phyloP scores from a whole-genome alignment of 75 land plant species.

The Pinus taeda region DNA sequence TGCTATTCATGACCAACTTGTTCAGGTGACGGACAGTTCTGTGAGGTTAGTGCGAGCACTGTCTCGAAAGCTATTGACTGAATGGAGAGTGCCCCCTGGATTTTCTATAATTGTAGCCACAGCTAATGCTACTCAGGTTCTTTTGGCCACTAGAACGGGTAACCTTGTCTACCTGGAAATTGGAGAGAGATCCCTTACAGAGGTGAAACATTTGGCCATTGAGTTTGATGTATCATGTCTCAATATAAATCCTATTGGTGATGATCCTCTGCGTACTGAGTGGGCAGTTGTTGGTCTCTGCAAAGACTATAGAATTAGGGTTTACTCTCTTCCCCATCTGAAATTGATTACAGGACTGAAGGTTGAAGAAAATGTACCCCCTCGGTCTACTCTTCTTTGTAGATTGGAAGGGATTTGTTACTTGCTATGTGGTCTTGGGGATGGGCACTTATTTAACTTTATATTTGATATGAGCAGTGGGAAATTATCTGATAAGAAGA shows the following conservation, averaged over 20 bases:
- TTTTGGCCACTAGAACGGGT: constrained; percentile 93
- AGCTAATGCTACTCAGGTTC: constrained; percentile 89
- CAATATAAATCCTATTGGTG: constrained; percentile 90
- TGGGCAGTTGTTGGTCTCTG: constrained; percentile 96
- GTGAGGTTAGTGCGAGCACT: constrained; percentile 75
- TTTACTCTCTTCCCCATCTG: constrained; percentile 83
- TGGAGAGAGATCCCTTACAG: constrained; percentile 59
- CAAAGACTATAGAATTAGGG: constrained; percentile 87
- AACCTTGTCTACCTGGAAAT: constrained; percentile 86
- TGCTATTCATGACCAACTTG: constrained; percentile 79
- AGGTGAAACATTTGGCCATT: constrained; percentile 74
- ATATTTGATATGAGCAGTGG: constrained; percentile 59
- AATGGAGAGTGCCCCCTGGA: constrained; percentile 77
- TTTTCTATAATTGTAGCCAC: constrained; percentile 92
- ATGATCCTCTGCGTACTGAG: constrained; percentile 57
- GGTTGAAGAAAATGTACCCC: constrained; percentile 89
- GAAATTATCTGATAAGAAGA: constrained; percentile 75
- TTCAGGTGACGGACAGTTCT: constrained; percentile 80
- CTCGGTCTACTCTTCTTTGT: constrained; percentile 93
- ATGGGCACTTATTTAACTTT: constrained; percentile 90
- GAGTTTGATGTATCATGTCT: constrained; percentile 94
- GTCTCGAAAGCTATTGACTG: constrained; percentile 61
- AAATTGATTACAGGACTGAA: constrained; percentile 67
- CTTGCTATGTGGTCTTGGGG: constrained; percentile 93
- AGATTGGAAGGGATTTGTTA: constrained; percentile 92